phyloP scores from a whole-genome alignment of 1,284 basidiomycete species.

The Cutaneotrichosporon mucoides region DNA sequence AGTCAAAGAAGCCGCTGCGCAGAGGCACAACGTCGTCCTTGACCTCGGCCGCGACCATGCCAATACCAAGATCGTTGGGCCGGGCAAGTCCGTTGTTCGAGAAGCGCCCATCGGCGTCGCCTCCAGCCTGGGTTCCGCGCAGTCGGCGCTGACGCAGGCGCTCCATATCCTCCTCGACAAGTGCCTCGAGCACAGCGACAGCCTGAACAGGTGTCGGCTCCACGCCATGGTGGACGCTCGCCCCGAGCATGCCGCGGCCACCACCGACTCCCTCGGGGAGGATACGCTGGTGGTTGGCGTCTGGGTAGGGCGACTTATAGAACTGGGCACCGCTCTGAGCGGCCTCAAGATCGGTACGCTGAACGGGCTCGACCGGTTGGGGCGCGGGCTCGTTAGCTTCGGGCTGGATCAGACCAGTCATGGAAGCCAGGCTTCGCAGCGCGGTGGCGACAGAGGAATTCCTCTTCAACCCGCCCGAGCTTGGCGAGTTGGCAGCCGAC shows the following conservation, averaged over 20 bases:
- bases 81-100: constrained; percentile 43
- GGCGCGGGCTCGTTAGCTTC: constrained; percentile 23
- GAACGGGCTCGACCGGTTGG: constrained; percentile 10
- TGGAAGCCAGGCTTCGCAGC: constrained; percentile 66
- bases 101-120: constrained; percentile 37
- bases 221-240: constrained; percentile 2
- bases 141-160: constrained; percentile 67
- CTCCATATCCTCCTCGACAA: constrained; percentile 88
- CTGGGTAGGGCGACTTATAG: constrained; percentile 44
- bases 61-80: constrained; percentile 43
- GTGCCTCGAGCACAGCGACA: constrained; percentile 73
- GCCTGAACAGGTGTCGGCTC: constrained; percentile 49
- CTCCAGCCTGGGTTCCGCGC: constrained; percentile 43
- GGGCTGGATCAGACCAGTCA: constrained; percentile 36
- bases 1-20: constrained; percentile 89
- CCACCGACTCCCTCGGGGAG: constrained; percentile 24
- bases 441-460: constrained; percentile 80
- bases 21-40: constrained; percentile 65
- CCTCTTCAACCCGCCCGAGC: constrained; percentile 59
- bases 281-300: constrained; percentile 33
- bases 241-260: constrained; percentile 7
- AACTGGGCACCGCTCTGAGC: constrained; percentile 19
- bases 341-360: constrained; percentile 14
- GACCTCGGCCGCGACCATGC: constrained; percentile 50
- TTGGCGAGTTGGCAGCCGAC: constrained; percentile 7